Evolutionary conservation across 306 rosid species (phyloP).

Genomic region (Quercus aquifolioides): DNA sequence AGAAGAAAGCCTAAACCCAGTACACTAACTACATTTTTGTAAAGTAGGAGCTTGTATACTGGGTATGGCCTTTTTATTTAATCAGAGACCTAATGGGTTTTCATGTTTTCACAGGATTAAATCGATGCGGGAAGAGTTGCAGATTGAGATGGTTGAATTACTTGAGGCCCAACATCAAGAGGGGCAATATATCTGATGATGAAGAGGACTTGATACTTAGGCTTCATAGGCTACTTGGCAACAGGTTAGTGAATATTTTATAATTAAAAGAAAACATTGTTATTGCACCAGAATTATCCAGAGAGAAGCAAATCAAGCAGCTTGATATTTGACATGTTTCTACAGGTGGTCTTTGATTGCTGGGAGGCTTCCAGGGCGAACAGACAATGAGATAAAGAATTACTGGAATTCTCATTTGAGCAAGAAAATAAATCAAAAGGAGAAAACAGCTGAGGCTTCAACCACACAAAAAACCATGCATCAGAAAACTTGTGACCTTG

Average conservation of each 20-base stretch:
- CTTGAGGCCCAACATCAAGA: slow-evolving; percentile 67
- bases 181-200: slow-evolving; percentile 60
- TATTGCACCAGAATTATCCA: not conserved
- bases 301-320: not conserved
- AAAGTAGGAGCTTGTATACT: too few relatives aligned
- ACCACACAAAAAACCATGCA: slow-evolving; percentile 11
- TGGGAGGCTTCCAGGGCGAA: slow-evolving; percentile 70
- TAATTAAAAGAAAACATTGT: not conserved
- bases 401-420: slow-evolving; percentile 80
- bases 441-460: slow-evolving; percentile 15
- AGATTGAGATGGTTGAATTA: slow-evolving; percentile 68
- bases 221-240: slow-evolving; percentile 52
- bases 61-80: not conserved
- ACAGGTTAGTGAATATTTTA: slow-evolving; percentile 28
- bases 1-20: not conserved
- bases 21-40: not conserved
- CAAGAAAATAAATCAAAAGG: slow-evolving; percentile 36
- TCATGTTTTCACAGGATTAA: slow-evolving; percentile 29
- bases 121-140: slow-evolving; percentile 64
- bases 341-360: slow-evolving; percentile 74
- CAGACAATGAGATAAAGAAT: slow-evolving; percentile 69
- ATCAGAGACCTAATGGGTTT: not conserved
- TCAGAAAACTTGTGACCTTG: slow-evolving; percentile 7
- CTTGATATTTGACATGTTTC: not conserved
- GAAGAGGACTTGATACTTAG: slow-evolving; percentile 59